Conservation (phyloP, 345 rosid species). For the Gossypium herbaceum region DNA sequence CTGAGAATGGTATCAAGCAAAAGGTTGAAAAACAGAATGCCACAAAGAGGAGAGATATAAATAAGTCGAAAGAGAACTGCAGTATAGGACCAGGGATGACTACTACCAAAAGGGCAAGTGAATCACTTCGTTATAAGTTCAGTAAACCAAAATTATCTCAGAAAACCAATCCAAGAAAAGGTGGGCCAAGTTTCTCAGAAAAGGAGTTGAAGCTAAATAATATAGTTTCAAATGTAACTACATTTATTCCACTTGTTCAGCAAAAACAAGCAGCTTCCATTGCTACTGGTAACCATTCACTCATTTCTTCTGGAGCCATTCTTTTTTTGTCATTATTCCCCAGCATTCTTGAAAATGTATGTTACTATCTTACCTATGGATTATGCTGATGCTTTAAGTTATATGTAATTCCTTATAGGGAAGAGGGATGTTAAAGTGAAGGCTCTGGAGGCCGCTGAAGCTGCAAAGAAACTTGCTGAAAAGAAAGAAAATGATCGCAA, state of each 20-base stretch:
- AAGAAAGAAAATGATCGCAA: constrained; percentile 81
- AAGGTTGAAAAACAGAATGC: constrained; percentile 37
- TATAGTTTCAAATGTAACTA: constrained; percentile 68
- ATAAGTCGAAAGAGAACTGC: constrained; percentile 43
- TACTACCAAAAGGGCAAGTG: constrained; percentile 33
- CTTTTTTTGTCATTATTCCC: neutral
- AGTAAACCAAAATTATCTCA: constrained; percentile 57
- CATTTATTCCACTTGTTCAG: constrained; percentile 81
- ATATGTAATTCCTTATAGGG: constrained; percentile 38
- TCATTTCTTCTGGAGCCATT: constrained; percentile 1
- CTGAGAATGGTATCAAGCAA: constrained; percentile 38
- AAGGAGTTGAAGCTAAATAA: constrained; percentile 58
- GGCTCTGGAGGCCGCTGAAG: constrained; percentile 88
- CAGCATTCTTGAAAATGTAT: neutral
- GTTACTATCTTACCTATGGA: neutral
- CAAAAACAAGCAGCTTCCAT: constrained; percentile 64
- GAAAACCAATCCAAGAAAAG: constrained; percentile 41
- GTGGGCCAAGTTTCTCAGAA: constrained; percentile 35
- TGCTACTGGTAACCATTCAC: constrained; percentile 45
- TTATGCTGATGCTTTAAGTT: constrained; percentile 3
- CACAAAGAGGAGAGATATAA: constrained; percentile 42
- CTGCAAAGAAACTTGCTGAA: constrained; percentile 73
- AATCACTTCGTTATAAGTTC: constrained; percentile 44
- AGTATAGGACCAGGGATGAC: constrained; percentile 26
- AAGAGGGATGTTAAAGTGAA: constrained; percentile 87